These are phyloP conservation scores for Psilocybe azurescens DNA, from an alignment of 768 basidiomycete species.

Conservation along the genomic window DNA sequence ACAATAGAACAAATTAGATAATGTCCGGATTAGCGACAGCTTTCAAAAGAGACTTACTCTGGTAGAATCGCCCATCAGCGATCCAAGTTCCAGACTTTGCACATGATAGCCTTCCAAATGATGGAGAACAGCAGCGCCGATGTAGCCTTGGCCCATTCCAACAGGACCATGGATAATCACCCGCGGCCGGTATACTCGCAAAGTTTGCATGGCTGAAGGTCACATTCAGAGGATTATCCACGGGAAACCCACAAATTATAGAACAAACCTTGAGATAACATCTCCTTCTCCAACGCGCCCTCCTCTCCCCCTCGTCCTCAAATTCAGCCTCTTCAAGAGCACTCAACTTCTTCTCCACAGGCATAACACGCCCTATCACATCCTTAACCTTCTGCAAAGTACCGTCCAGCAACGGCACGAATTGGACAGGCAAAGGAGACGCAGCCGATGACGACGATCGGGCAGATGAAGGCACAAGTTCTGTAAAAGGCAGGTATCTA, in stretches of 20 bases:
- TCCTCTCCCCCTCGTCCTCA: constrained; percentile 79
- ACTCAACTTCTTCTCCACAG: constrained; percentile 78
- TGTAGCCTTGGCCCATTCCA: constrained; percentile 91
- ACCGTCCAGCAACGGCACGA: constrained; percentile 75
- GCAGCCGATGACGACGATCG: constrained; percentile 89
- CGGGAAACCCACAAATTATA: background rate
- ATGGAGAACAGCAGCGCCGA: constrained; percentile 91
- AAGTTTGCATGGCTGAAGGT: constrained; percentile 82
- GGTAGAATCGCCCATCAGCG: constrained; percentile 86
- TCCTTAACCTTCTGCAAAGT: constrained; percentile 74
- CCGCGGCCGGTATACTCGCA: constrained; percentile 90
- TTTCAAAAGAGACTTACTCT: constrained; percentile 57
- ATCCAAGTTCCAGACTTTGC: constrained; percentile 91
- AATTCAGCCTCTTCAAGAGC: constrained; percentile 96
- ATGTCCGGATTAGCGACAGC: background rate
- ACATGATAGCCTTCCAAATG: constrained; percentile 96
- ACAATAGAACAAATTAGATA: background rate
- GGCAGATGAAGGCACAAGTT: constrained; percentile 93
- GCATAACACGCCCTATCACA: constrained; percentile 77
- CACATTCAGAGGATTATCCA: constrained; percentile 8
- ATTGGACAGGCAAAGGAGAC: constrained; percentile 81
- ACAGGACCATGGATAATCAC: constrained; percentile 78
- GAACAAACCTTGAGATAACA: constrained; percentile 81
- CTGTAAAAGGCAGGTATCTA: constrained; percentile 43
- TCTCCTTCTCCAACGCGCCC: constrained; percentile 88